These are phyloP conservation scores for Sarcocystis neurona DNA, from an alignment of 169 alveolate genomes.

Conservation along the genomic window DNA sequence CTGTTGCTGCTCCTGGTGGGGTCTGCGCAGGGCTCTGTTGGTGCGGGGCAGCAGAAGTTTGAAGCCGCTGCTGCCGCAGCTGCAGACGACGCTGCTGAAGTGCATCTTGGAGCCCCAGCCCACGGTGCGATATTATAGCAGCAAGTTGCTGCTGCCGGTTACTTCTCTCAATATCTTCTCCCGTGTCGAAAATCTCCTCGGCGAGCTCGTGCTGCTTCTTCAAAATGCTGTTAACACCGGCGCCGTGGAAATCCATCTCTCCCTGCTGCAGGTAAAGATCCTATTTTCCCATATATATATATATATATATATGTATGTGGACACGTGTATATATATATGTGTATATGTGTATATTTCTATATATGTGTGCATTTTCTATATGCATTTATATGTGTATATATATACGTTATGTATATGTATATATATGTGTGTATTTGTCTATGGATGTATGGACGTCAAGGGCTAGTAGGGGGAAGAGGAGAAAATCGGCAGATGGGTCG, in stretches of 20 bases:
- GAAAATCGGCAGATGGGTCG: no score
- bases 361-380: no score
- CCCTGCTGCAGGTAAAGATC: constrained; percentile 30
- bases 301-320: background rate
- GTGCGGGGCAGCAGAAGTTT: constrained; percentile 67
- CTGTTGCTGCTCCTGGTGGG: no score
- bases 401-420: no score
- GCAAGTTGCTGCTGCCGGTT: constrained; percentile 59
- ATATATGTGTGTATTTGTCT: no score
- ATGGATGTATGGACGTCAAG: no score
- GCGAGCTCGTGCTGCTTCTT: constrained; percentile 57
- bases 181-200: constrained; percentile 66
- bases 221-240: constrained; percentile 41
- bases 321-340: no score
- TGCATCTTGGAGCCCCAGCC: constrained; percentile 67
- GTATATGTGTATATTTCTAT: no score
- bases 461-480: no score
- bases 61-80: constrained; percentile 78
- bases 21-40: constrained; percentile 66
- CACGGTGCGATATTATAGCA: constrained; percentile 50
- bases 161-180: constrained; percentile 43
- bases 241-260: constrained; percentile 37
- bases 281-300: background rate
- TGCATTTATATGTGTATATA: no score
- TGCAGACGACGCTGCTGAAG: constrained; percentile 76